phyloP scores from a whole-genome alignment of 306 rosid species.

The Inga leiocalycina region DNA sequence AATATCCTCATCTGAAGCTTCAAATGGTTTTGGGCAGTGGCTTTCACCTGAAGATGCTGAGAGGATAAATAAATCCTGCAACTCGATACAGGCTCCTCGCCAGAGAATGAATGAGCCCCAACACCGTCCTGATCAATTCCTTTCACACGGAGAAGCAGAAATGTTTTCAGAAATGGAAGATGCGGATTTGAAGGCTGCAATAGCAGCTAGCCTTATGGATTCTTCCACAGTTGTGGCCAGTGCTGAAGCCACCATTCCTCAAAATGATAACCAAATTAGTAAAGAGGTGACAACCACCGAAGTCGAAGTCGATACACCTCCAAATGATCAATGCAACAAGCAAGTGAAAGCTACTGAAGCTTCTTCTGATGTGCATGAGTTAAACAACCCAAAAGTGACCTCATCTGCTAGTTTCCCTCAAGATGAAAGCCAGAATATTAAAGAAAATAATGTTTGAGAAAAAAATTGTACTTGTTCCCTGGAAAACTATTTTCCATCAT shows the following conservation, averaged over 20 bases:
- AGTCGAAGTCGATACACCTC: constrained; percentile 32
- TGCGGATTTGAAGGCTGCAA: constrained; percentile 85
- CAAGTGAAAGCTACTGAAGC: constrained; percentile 25
- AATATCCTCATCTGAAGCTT: constrained; percentile 80
- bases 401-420: constrained; percentile 34
- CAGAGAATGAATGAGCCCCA: constrained; percentile 42
- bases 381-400: constrained; percentile 27
- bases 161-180: constrained; percentile 73
- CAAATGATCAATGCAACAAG: constrained; percentile 33
- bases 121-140: constrained; percentile 41
- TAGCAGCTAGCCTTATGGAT: constrained; percentile 85
- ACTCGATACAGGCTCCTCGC: constrained; percentile 61
- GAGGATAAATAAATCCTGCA: constrained; percentile 87
- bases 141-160: constrained; percentile 54
- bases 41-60: constrained; percentile 95
- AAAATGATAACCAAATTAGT: constrained; percentile 39
- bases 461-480: constrained; percentile 25
- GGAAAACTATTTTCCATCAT: constrained; percentile 35
- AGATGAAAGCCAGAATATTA: constrained; percentile 44
- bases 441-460: constrained; percentile 40
- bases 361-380: constrained; percentile 35
- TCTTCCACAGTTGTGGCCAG: constrained; percentile 40
- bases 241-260: constrained; percentile 41
- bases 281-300: constrained; percentile 25
- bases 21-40: constrained; percentile 97